Conservation (phyloP, 2,329 filamentous ascomycete genomes). For the Aspergillus brunneoviolaceus region DNA sequence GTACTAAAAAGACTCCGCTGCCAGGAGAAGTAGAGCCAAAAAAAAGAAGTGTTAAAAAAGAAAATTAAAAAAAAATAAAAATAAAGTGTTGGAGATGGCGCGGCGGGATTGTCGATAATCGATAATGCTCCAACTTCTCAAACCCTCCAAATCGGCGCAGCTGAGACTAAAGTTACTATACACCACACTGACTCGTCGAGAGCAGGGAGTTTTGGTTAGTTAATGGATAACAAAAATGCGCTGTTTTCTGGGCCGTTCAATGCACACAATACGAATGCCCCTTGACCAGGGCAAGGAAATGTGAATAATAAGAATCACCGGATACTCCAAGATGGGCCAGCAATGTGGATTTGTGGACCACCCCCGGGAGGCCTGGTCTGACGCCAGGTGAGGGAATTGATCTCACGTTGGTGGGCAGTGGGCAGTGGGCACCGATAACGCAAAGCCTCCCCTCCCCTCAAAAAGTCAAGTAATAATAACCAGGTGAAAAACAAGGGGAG, state of each 20-base stretch:
- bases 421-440: neutral
- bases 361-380: constrained; percentile 1
- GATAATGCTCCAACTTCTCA: constrained; percentile 3
- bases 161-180: neutral
- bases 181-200: constrained; percentile 8
- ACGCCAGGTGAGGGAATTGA: constrained; percentile 8
- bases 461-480: neutral
- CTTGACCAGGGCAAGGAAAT: constrained; percentile 9
- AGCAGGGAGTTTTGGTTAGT: constrained; percentile 17
- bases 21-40: neutral
- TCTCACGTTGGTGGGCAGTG: neutral
- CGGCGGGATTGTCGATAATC: constrained; percentile 10
- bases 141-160: constrained; percentile 6
- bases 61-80: neutral
- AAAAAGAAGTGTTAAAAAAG: neutral
- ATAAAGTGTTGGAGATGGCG: constrained; percentile 8
- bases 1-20: neutral
- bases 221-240: constrained; percentile 4
- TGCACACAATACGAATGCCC: neutral
- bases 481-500: neutral
- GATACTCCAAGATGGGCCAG: constrained; percentile 11
- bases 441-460: neutral
- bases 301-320: constrained; percentile 17
- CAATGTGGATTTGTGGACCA: constrained; percentile 8
- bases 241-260: neutral